These are phyloP conservation scores for Musa troglodytarum DNA, from an alignment of 176 grass and related monocot species.

Conservation along the genomic window DNA sequence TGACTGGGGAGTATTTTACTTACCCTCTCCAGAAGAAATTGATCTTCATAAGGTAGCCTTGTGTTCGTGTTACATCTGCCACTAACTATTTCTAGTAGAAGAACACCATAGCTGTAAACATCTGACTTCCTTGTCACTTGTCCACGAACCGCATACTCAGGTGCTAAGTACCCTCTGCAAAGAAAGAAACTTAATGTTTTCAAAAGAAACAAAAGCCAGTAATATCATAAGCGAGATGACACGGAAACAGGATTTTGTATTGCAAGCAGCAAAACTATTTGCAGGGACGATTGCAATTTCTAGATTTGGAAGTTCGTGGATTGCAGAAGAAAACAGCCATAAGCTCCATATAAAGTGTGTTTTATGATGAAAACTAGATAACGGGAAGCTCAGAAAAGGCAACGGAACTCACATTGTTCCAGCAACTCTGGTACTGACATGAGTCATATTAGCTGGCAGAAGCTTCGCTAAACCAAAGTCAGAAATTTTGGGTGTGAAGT, in stretches of 20 bases:
- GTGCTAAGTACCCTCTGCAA: conserved; percentile 72
- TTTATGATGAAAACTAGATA: not conserved
- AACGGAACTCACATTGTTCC: conserved; percentile 66
- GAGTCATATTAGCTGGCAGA: conserved; percentile 65
- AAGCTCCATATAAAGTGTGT: not conserved
- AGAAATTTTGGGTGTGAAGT: conserved; percentile 76
- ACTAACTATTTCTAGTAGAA: conserved; percentile 77
- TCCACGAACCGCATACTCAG: conserved; percentile 79
- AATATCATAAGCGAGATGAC: not conserved
- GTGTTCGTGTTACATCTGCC: conserved; percentile 69
- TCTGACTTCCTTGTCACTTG: conserved; percentile 86
- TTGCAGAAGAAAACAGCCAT: not conserved
- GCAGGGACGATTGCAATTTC: not conserved
- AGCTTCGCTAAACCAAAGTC: conserved; percentile 86
- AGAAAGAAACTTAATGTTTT: not conserved
- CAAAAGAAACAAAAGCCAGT: not conserved
- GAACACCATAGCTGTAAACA: conserved; percentile 84
- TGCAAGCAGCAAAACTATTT: not conserved
- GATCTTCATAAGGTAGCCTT: conserved; percentile 65
- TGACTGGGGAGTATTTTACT: not conserved
- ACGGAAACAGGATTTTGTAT: not conserved
- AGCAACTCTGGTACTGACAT: conserved; percentile 79
- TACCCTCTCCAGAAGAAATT: conserved; percentile 85
- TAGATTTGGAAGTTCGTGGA: not conserved
- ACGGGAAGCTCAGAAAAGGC: conserved; percentile 6